Evolutionary conservation across 2,329 filamentous ascomycete genomes (phyloP).

Genomic region (Aspergillus uvarum): DNA sequence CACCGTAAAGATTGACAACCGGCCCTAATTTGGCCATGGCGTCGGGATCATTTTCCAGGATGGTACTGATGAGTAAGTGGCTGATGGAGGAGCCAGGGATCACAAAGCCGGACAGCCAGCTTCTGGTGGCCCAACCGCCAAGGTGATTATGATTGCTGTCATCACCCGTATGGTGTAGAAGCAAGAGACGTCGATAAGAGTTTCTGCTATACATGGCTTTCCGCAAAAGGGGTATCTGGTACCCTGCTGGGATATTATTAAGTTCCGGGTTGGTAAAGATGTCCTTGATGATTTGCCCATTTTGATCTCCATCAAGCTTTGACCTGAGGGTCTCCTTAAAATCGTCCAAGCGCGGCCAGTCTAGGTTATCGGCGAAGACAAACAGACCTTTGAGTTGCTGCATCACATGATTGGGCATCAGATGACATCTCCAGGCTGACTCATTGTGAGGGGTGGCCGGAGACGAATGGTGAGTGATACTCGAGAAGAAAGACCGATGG

Average conservation of each 20-base stretch:
- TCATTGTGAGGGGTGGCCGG: conserved; percentile 17
- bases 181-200: conserved; percentile 28
- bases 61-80: conserved; percentile 56
- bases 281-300: conserved; percentile 11
- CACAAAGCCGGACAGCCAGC: conserved; percentile 56
- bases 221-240: conserved; percentile 12
- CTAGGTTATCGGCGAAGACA: conserved; percentile 51
- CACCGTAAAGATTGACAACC: conserved; percentile 54
- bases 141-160: conserved; percentile 30
- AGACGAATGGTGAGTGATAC: conserved; percentile 24
- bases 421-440: conserved; percentile 36
- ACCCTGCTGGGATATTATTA: conserved; percentile 10
- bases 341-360: conserved; percentile 49
- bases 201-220: conserved; percentile 35
- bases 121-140: conserved; percentile 56
- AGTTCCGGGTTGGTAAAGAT: conserved; percentile 15
- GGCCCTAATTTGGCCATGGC: conserved; percentile 52
- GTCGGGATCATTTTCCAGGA: conserved; percentile 55
- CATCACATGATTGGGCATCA: conserved; percentile 38
- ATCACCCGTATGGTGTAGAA: conserved; percentile 23
- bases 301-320: conserved; percentile 32
- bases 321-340: conserved; percentile 39
- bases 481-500: conserved; percentile 27
- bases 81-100: conserved; percentile 55
- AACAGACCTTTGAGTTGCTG: conserved; percentile 52